A percentile compares a stretch with the other conserved stretches of the same genome.
Evolutionary conservation across 257 asterid species (phyloP).

Genomic region (Ajuga chamaepitys): DNA sequence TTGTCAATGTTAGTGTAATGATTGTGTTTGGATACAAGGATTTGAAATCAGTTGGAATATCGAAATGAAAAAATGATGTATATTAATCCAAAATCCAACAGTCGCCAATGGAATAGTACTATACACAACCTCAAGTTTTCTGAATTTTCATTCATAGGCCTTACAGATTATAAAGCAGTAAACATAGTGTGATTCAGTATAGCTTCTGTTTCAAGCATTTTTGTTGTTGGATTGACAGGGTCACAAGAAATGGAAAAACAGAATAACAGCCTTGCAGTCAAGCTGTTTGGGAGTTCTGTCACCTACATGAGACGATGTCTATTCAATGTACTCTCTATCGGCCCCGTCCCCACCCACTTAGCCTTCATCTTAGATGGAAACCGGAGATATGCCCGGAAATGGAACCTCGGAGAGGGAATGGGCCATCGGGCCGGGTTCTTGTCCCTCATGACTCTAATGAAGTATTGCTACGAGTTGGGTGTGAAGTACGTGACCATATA

Average conservation of each 20-base stretch:
- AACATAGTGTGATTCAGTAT: too few species aligned
- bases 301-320: constrained; percentile 38
- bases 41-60: too few species aligned
- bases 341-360: constrained; percentile 61
- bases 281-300: constrained; percentile 32
- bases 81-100: too few species aligned
- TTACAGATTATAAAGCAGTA: too few species aligned
- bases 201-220: too few species aligned
- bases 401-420: constrained; percentile 39
- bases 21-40: too few species aligned
- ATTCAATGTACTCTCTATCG: constrained; percentile 42
- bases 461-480: constrained; percentile 65
- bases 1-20: too few species aligned
- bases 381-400: constrained; percentile 56
- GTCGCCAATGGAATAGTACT: too few species aligned
- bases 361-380: constrained; percentile 79
- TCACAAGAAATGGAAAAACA: background rate
- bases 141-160: too few species aligned
- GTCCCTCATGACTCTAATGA: constrained; percentile 52
- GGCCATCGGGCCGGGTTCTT: constrained; percentile 70
- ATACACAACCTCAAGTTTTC: too few species aligned
- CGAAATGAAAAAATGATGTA: too few species aligned
- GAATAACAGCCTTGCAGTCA: constrained; percentile 13
- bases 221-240: background rate
- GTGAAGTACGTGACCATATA: constrained; percentile 49